These are phyloP conservation scores for Penicillium atrosanguineum DNA, from an alignment of 495 filamentous ascomycete species.

Conservation along the genomic window DNA sequence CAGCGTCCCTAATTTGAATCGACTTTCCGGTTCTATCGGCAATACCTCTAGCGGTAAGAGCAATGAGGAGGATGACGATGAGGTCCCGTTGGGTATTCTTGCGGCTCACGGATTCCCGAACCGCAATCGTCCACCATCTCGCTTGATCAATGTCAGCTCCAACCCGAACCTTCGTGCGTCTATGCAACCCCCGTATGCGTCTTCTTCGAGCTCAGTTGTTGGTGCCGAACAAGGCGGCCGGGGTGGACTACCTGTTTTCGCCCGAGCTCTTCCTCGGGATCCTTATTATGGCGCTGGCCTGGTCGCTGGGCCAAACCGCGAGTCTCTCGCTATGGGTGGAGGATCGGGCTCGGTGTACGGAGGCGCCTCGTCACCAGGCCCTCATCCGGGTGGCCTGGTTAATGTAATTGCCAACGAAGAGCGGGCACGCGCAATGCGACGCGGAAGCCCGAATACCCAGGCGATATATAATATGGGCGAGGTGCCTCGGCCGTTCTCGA, in stretches of 20 bases:
- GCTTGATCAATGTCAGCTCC: slow-evolving; percentile 63
- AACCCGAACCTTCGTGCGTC: slow-evolving; percentile 49
- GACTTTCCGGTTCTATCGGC: slow-evolving; percentile 32
- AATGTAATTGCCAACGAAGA: slow-evolving; percentile 91
- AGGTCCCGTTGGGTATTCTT: slow-evolving; percentile 83
- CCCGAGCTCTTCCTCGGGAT: slow-evolving; percentile 80
- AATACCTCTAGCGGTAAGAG: slow-evolving; percentile 45
- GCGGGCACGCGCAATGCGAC: slow-evolving; percentile 68
- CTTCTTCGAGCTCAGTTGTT: slow-evolving; percentile 41
- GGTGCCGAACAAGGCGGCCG: slow-evolving; percentile 44
- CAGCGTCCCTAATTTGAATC: slow-evolving; percentile 45
- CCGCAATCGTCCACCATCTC: slow-evolving; percentile 74
- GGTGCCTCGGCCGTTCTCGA: slow-evolving; percentile 48
- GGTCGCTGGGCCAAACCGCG: slow-evolving; percentile 69
- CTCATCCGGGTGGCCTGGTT: slow-evolving; percentile 68
- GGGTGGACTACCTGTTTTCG: slow-evolving; percentile 73
- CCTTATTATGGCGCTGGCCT: slow-evolving; percentile 84
- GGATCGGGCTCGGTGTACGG: slow-evolving; percentile 56
- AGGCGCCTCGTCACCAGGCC: slow-evolving; percentile 38
- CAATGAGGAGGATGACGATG: slow-evolving; percentile 76
- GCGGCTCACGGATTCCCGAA: slow-evolving; percentile 91
- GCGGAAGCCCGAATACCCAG: slow-evolving; percentile 72
- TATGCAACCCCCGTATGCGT: slow-evolving; percentile 31
- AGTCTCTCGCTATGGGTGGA: slow-evolving; percentile 70
- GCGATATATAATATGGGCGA: slow-evolving; percentile 41